Percentiles rank a stretch among this genome's conserved stretches.
Conservation (phyloP, 371 early-diverging fungal genomes). For the Funneliformis caledonium region DNA sequence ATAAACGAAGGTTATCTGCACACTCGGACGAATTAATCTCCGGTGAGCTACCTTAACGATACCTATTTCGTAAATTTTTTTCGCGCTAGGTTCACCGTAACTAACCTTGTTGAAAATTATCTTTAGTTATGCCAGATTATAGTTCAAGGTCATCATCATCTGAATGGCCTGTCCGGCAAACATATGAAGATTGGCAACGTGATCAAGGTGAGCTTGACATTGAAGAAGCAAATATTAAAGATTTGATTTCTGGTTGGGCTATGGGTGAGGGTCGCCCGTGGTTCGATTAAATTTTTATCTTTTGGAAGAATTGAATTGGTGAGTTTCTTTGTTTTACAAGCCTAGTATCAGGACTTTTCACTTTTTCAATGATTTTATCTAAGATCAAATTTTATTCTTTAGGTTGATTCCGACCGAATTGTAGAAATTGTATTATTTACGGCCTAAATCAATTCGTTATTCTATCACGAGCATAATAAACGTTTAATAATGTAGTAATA, state of each 20-base stretch:
- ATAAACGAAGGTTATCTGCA: background rate
- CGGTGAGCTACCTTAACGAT: background rate
- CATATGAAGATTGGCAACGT: conserved; percentile 20
- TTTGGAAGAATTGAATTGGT: conserved; percentile 31
- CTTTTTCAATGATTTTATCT: no score
- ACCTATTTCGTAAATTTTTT: background rate
- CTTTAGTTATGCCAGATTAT: background rate
- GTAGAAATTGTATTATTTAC: background rate
- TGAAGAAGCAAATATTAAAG: conserved; percentile 4
- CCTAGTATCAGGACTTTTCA: no score
- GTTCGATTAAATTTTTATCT: conserved; percentile 14
- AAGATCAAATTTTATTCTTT: no score
- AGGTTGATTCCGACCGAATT: background rate
- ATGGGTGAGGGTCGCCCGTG: conserved; percentile 29
- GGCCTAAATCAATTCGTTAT: background rate
- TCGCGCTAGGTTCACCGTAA: background rate
- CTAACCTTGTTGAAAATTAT: background rate
- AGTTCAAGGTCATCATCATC: conserved; percentile 9
- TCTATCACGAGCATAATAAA: no score
- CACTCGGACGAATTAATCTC: background rate
- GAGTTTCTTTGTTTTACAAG: no score
- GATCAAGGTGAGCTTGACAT: background rate
- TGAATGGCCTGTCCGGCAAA: background rate
- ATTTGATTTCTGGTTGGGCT: conserved; percentile 32
- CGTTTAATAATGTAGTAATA: no score